phyloP scores from a whole-genome alignment of 169 alveolate species.

The Plasmodium adleri region DNA sequence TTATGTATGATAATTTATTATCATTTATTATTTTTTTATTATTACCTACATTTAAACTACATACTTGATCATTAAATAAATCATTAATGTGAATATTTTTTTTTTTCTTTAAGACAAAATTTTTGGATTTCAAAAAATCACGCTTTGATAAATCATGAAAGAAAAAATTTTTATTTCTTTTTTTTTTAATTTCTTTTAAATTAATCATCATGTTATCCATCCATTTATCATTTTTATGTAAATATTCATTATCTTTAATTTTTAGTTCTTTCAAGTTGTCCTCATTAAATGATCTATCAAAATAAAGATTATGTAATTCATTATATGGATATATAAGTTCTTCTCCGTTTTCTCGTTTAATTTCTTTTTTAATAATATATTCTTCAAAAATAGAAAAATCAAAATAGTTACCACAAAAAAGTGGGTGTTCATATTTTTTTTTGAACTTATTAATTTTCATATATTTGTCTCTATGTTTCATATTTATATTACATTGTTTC shows the following conservation, averaged over 20 bases:
- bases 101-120: conserved; percentile 1
- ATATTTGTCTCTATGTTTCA: too few species aligned
- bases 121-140: conserved; percentile 27
- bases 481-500: not conserved
- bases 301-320: too few species aligned
- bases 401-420: conserved; percentile 14
- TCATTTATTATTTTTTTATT: not conserved
- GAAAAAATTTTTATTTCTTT: conserved; percentile 16
- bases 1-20: not conserved
- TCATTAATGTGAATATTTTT: too few species aligned
- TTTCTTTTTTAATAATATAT: conserved; percentile 4
- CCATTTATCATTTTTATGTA: too few species aligned
- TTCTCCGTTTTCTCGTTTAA: too few species aligned
- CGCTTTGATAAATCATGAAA: conserved; percentile 35
- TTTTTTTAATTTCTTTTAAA: conserved; percentile 17
- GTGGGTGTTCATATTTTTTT: not conserved
- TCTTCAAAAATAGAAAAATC: conserved; percentile 55
- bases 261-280: too few species aligned
- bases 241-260: too few species aligned
- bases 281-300: too few species aligned
- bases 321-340: too few species aligned
- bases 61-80: not conserved
- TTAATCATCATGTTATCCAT: not conserved
- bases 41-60: not conserved
- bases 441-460: not conserved